A percentile compares a stretch with the other conserved stretches of the same genome.
Conservation (phyloP, 2,329 filamentous ascomycete species). For the Alternaria longipes region DNA sequence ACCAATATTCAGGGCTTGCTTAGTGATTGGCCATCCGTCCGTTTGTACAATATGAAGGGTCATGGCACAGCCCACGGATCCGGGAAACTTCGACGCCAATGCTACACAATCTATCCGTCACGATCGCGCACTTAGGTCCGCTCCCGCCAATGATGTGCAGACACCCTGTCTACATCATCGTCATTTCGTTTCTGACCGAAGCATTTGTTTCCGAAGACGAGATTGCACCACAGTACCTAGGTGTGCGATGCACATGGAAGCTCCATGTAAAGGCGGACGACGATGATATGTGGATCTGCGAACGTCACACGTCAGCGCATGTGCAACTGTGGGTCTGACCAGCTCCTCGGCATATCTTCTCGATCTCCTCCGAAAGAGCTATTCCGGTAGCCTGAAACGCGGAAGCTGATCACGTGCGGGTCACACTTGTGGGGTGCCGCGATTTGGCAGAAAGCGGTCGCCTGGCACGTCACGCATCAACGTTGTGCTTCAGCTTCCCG, state of each 20-base stretch:
- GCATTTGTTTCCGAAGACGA: conserved; percentile 14
- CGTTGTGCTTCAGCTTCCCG: conserved; percentile 28
- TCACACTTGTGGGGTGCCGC: conserved; percentile 19
- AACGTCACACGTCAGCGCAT: conserved; percentile 33
- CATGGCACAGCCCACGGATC: conserved; percentile 20
- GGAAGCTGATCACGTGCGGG: conserved; percentile 30
- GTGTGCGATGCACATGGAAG: conserved; percentile 14
- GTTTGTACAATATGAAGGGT: conserved; percentile 11
- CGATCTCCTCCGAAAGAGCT: conserved; percentile 16
- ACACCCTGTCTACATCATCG: conserved; percentile 19
- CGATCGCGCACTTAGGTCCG: conserved; percentile 17
- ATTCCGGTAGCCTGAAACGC: conserved; percentile 31
- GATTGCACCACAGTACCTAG: conserved; percentile 3
- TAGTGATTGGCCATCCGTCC: conserved; percentile 15
- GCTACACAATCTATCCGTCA: conserved; percentile 36
- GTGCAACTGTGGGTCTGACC: conserved; percentile 19
- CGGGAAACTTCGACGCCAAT: conserved; percentile 24
- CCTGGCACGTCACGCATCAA: conserved; percentile 26
- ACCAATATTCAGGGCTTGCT: conserved; percentile 4
- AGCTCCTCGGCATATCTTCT: conserved; percentile 14
- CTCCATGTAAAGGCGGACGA: conserved; percentile 17
- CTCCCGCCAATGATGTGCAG: conserved; percentile 21
- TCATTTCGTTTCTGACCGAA: conserved; percentile 21
- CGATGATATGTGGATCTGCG: conserved; percentile 17
- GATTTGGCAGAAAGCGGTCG: conserved; percentile 26